Percentiles rank a stretch among this genome's conserved stretches.
These are phyloP conservation scores for Phytophthora quininea DNA, from an alignment of 352 stramenopile species.

Conservation along the genomic window DNA sequence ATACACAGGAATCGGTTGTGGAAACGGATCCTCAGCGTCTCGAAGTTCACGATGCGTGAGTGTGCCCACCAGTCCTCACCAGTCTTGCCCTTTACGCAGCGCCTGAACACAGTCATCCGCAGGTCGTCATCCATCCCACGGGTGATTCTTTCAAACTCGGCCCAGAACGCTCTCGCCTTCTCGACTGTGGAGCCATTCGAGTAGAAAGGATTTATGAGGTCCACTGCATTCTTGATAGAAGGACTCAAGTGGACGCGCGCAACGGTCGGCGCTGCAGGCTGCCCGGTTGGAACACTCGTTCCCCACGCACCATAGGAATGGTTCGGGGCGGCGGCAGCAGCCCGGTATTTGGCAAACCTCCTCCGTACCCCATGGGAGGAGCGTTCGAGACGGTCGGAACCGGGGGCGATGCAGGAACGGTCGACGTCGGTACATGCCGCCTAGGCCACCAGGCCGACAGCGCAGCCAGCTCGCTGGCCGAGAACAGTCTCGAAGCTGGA, in stretches of 20 bases:
- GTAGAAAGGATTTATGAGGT: neutral
- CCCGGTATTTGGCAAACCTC: too few relatives aligned
- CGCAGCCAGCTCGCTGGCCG: too few relatives aligned
- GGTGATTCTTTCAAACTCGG: neutral
- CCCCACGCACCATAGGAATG: too few relatives aligned
- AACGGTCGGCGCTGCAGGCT: neutral
- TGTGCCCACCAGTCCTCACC: neutral
- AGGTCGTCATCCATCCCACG: neutral
- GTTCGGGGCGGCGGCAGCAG: too few relatives aligned
- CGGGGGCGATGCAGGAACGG: too few relatives aligned
- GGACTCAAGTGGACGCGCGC: too few relatives aligned
- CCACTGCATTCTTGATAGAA: neutral
- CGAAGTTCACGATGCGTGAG: neutral
- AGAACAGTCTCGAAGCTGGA: too few relatives aligned
- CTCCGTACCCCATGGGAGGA: too few relatives aligned
- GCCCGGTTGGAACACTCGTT: neutral
- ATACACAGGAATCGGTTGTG: conserved; percentile 4
- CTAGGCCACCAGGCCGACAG: too few relatives aligned
- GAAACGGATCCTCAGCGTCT: neutral
- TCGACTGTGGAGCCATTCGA: neutral
- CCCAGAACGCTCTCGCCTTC: neutral
- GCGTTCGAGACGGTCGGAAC: too few relatives aligned
- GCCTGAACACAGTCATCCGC: neutral
- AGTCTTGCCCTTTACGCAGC: neutral
- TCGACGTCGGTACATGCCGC: too few relatives aligned